These are phyloP conservation scores for Aspergillus caelatus DNA, from an alignment of 2,329 filamentous ascomycete genomes.

Conservation along the genomic window DNA sequence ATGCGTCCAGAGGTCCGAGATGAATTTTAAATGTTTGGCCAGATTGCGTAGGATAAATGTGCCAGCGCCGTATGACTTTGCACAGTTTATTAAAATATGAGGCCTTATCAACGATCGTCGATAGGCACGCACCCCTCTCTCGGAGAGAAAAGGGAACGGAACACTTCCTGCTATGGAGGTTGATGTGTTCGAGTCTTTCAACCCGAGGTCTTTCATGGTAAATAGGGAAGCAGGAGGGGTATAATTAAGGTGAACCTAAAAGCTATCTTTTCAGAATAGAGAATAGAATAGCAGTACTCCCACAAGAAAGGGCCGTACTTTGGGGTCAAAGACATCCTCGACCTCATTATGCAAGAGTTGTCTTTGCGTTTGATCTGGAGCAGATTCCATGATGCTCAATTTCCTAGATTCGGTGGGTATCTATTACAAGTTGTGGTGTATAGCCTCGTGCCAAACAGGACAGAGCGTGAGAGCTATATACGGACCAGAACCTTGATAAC, in stretches of 20 bases:
- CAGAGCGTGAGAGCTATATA: background rate
- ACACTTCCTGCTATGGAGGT: slow-evolving; percentile 1
- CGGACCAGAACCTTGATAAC: background rate
- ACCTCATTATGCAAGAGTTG: background rate
- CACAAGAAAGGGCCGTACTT: background rate
- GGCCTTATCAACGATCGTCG: background rate
- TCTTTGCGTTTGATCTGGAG: background rate
- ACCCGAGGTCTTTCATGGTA: background rate
- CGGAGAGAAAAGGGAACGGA: background rate
- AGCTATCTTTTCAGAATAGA: background rate
- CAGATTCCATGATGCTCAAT: background rate
- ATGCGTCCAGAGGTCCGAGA: slow-evolving; percentile 29
- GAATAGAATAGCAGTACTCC: no score
- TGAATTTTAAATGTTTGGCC: slow-evolving; percentile 25
- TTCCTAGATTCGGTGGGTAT: no score
- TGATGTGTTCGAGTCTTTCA: background rate
- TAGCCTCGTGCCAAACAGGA: background rate
- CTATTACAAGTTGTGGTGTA: background rate
- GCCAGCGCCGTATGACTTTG: slow-evolving; percentile 4
- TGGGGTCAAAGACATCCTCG: background rate
- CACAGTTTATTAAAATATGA: background rate
- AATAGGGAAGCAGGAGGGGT: background rate
- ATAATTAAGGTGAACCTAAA: background rate
- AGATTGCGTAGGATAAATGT: slow-evolving; percentile 26
- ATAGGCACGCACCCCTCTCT: background rate